phyloP scores from a whole-genome alignment of 2,329 filamentous ascomycete genomes.

The Botrytis fabae region DNA sequence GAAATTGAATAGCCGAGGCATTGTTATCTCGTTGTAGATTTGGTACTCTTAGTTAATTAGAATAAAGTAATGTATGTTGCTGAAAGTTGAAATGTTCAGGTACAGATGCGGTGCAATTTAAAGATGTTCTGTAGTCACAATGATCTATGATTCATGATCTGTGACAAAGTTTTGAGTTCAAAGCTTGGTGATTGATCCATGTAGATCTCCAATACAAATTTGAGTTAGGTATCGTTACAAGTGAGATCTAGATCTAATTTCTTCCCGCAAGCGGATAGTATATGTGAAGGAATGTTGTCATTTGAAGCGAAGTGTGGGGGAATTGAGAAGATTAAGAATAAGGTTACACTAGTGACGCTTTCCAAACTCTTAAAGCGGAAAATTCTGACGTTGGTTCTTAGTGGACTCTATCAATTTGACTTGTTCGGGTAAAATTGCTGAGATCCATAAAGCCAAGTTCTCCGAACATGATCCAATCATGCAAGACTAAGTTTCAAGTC shows the following conservation, averaged over 20 bases:
- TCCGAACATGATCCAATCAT: not conserved
- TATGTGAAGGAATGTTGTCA: not conserved
- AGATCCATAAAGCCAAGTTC: not conserved
- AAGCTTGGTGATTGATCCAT: not conserved
- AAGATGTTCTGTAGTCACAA: not conserved
- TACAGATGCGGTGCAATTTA: not conserved
- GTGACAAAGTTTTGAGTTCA: not conserved
- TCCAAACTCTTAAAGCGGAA: not conserved
- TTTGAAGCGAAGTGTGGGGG: not conserved
- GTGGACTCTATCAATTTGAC: not conserved
- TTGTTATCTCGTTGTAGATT: not conserved
- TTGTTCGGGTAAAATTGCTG: not conserved
- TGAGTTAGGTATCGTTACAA: not conserved
- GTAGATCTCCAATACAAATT: not conserved
- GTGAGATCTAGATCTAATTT: not conserved
- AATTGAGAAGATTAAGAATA: fast-evolving
- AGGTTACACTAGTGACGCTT: too few species aligned
- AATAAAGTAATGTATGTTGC: not conserved
- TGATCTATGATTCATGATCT: not conserved
- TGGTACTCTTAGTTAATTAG: not conserved
- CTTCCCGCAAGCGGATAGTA: not conserved
- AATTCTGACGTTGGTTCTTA: not conserved
- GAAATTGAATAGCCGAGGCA: not conserved
- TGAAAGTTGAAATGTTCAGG: not conserved
- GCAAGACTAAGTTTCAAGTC: not conserved